These are phyloP conservation scores for Fraxinus xanthoxyloides DNA, from an alignment of 305 asterid species.

Conservation along the genomic window DNA sequence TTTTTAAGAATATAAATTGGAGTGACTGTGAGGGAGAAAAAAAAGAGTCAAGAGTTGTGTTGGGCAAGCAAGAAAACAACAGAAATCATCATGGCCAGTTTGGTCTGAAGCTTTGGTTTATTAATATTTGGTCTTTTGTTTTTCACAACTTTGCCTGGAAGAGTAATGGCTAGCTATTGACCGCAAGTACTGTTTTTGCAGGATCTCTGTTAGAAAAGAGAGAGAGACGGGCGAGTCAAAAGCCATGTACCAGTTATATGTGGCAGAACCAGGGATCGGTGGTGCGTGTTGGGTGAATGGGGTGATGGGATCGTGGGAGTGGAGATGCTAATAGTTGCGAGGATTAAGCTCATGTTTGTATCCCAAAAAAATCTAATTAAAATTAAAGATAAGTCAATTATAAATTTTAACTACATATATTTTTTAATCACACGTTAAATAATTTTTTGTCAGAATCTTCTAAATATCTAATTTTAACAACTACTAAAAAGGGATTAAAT, in stretches of 20 bases:
- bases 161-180: no score
- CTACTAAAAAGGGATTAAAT: no score
- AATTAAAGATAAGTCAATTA: no score
- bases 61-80: slow-evolving; percentile 46
- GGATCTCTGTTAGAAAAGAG: slow-evolving; percentile 22
- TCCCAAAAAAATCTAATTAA: no score
- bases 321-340: background rate
- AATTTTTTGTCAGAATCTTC: no score
- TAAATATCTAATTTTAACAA: no score
- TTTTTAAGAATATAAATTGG: background rate
- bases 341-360: no score
- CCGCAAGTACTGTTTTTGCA: no score
- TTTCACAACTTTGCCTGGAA: no score
- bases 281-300: background rate
- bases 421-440: no score
- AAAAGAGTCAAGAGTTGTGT: slow-evolving; percentile 22
- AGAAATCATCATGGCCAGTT: slow-evolving; percentile 33
- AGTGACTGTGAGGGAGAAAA: slow-evolving; percentile 4
- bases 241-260: slow-evolving; percentile 47
- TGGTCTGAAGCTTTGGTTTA: background rate
- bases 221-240: slow-evolving; percentile 39
- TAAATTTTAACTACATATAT: no score
- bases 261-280: slow-evolving; percentile 6
- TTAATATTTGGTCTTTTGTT: no score
- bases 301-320: slow-evolving; percentile 1